Conservation (phyloP, 108 stramenopile genomes). For the Pseudonitzschia delicatissima region DNA sequence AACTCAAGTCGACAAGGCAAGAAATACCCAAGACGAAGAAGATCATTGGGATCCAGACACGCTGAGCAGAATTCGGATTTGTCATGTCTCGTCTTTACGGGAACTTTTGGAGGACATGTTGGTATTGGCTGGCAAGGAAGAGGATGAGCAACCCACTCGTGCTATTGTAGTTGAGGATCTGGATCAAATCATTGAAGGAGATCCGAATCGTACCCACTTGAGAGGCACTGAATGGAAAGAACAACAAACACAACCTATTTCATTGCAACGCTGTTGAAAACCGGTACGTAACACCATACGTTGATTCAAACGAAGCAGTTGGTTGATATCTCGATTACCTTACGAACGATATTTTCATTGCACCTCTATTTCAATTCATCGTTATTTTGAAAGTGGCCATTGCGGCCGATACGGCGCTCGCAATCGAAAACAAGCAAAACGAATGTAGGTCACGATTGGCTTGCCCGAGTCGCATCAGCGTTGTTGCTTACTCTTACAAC, state of each 20-base stretch:
- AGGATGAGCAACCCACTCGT: conserved; percentile 9
- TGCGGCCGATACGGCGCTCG: conserved; percentile 22
- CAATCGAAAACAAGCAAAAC: conserved; percentile 8
- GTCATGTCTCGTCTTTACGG: conserved; percentile 9
- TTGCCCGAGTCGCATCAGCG: background rate
- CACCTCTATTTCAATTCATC: background rate
- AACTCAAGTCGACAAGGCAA: background rate
- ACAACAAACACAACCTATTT: background rate
- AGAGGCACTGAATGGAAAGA: background rate
- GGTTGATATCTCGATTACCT: too few species aligned
- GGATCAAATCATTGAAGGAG: conserved; percentile 8
- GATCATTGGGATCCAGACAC: conserved; percentile 19
- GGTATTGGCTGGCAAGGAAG: conserved; percentile 1
- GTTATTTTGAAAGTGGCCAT: conserved; percentile 17
- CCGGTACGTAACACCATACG: background rate
- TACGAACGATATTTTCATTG: too few species aligned
- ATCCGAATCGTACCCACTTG: background rate
- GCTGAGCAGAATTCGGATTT: conserved; percentile 27
- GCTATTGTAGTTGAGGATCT: conserved; percentile 35
- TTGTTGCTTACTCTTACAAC: background rate
- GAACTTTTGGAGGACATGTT: conserved; percentile 24
- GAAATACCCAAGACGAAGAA: background rate
- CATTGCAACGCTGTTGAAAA: background rate
- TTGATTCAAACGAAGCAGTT: background rate
- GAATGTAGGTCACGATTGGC: background rate